A percentile compares a stretch with the other conserved stretches of the same genome.
phyloP scores from a whole-genome alignment of 306 rosid genomes.

The Quercus mongolica region DNA sequence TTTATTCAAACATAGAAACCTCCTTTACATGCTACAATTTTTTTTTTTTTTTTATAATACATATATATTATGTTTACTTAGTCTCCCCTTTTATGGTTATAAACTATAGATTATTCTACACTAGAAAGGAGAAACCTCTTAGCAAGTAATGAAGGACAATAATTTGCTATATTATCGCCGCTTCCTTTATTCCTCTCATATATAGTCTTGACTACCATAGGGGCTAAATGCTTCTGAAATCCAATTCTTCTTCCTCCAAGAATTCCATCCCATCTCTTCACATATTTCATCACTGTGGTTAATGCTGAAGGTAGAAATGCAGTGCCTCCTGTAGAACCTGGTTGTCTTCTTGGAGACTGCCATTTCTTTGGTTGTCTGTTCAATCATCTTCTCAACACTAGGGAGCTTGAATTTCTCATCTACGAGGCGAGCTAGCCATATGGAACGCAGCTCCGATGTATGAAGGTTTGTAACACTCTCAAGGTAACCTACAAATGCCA shows the following conservation, averaged over 20 bases:
- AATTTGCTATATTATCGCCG: too few relatives aligned
- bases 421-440: slow-evolving; percentile 61
- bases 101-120: too few relatives aligned
- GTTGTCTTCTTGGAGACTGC: slow-evolving; percentile 59
- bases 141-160: too few relatives aligned
- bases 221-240: too few relatives aligned
- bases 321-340: slow-evolving; percentile 66
- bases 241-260: slow-evolving; percentile 73
- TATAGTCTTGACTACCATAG: too few relatives aligned
- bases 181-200: too few relatives aligned
- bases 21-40: too few relatives aligned
- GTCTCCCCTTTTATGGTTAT: too few relatives aligned
- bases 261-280: slow-evolving; percentile 63
- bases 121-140: too few relatives aligned
- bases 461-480: slow-evolving; percentile 73
- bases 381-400: slow-evolving; percentile 51
- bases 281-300: slow-evolving; percentile 72
- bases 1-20: too few relatives aligned
- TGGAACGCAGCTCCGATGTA: slow-evolving; percentile 61
- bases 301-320: slow-evolving; percentile 78
- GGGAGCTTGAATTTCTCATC: slow-evolving; percentile 75
- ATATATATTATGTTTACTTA: too few relatives aligned
- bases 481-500: slow-evolving; percentile 73
- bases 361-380: slow-evolving; percentile 44
- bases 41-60: too few relatives aligned